Base-by-base conservation (phyloP, 768 basidiomycete genomes). In the Leccinum pellstonianum region DNA sequence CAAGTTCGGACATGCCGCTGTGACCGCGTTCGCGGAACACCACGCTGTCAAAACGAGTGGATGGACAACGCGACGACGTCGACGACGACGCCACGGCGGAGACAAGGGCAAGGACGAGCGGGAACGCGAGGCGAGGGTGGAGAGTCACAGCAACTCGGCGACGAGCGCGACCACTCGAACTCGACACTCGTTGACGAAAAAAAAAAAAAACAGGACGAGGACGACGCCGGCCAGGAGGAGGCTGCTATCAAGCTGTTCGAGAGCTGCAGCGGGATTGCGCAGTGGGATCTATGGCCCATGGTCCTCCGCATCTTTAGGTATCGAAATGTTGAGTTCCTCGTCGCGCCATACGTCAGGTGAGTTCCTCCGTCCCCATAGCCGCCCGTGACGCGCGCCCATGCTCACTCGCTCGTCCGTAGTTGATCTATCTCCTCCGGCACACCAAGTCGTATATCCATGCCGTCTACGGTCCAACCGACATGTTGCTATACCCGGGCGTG, bases 401-500 rank as follows among this genome's bases (percentile, higher is more conserved):
- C 60, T 73, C 27, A 74, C 33, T 10, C 17, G 15, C 25, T 14
- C 10, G n/a, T 14, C 7, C 62, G 43, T 68, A 98, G 95, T 81
- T 99, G 71, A 90, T 95, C 64, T 98, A 98, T 78, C 86, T 99
- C 38, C 89, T 94, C 74, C 87, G 91, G 57, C 95, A 98, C 76
- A 80, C 85, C 31, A 96, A 97, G 73, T 84, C 88, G 4, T 99
- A 98, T 75, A 91, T 96, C 64, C 95, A 98, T 69, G 88, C 96
- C 19, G 87, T 98, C 66, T 97, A 86, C 73, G 95, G 91, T 5
- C 86, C 96, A n/a, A 90, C 88, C 2, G 97, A 98, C 73, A 84
- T 90, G 23, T 81, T 99, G 10, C 81, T 98, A 43, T 98, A 94
- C 72, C 37, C 25, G 5, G 25, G 25, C 25, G 83, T 94, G 41